These are phyloP conservation scores for Gossypium davidsonii DNA, from an alignment of 441 rosid genomes.

Conservation along the genomic window DNA sequence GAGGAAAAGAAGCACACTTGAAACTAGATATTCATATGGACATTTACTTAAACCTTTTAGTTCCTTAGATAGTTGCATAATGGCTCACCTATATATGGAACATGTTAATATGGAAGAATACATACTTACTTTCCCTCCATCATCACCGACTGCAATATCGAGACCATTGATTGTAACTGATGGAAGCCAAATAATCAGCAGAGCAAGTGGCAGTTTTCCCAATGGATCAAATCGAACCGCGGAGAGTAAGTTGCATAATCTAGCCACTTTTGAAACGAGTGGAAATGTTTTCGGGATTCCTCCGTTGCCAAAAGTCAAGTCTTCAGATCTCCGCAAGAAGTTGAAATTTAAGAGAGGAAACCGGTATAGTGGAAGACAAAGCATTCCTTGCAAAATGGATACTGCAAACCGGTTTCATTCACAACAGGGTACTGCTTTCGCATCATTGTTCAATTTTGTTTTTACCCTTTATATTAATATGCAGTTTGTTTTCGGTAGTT, in stretches of 20 bases:
- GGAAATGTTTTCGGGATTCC: constrained; percentile 35
- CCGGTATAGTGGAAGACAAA: constrained; percentile 15
- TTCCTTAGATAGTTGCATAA: constrained; percentile 41
- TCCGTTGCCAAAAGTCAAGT: constrained; percentile 35
- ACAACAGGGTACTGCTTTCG: constrained; percentile 26
- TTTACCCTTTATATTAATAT: neutral
- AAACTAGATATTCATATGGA: constrained; percentile 24
- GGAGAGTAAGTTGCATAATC: constrained; percentile 20
- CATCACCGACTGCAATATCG: constrained; percentile 27
- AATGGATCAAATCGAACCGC: constrained; percentile 10
- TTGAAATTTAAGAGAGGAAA: constrained; percentile 29
- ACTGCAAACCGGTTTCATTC: constrained; percentile 16
- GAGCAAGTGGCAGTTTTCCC: constrained; percentile 25
- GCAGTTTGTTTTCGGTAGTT: neutral
- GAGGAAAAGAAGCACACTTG: constrained; percentile 35
- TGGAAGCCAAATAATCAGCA: constrained; percentile 46
- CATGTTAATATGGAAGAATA: constrained; percentile 41
- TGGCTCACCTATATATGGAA: constrained; percentile 45
- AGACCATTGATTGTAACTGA: constrained; percentile 60
- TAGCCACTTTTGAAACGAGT: constrained; percentile 12
- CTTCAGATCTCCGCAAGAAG: constrained; percentile 27
- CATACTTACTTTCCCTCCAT: constrained; percentile 33
- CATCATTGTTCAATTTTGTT: neutral
- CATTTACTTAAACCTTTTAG: constrained; percentile 38
- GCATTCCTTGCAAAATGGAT: constrained; percentile 22